Evolutionary conservation across 1,139 yeast species (phyloP), one percentile per base, ranked within the genome.

Genomic region (Torulaspora pretoriensis): DNA sequence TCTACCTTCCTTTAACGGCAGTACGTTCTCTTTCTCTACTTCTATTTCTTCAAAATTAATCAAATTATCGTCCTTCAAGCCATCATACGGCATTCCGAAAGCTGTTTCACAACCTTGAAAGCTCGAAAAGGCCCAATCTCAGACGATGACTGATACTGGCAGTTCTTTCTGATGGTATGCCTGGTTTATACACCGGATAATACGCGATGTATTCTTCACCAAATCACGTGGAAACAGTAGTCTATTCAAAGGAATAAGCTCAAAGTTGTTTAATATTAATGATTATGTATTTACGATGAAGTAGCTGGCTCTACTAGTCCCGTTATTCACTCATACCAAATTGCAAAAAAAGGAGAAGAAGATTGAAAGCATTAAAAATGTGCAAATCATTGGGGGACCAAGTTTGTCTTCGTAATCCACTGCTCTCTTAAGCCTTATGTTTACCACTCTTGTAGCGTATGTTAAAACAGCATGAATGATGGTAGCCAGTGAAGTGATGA

Each of bases 341-440:
- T 61, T 61, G 48, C 66, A 68, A 47, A 81, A 60, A 63, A 86
- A 89, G 17, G 94, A 83, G 41, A 80, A 74, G 26, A 84, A 77
- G 9, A 90, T 80, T 3, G 96, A 82, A 2, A 81, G 69, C 7
- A 86, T 82, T 55, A 92, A 71, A 44, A 83, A 83, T 19, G 69
- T 67, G 70, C 97, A 90, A 46, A 92, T 80, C 65, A 81, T 73
- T 51, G 84, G 83, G 16, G 97, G 97, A 1, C 98, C 98, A 54
- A 82, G 65, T 59, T 75, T 80, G 68, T 92, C 98, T 55, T 87
- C 96, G 61, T 92, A 92, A 51, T 86, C 77, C 25, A 81, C 86
- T 1, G 94, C 88, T 51, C 80, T 79, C 71, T 88, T 87, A 53
- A 79, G 77, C 62, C 98, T 80, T 56, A 92, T 88, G 65, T 83